Evolutionary conservation across 192 early-diverging fungal species (phyloP).

Genomic region (Backusella westeae): DNA sequence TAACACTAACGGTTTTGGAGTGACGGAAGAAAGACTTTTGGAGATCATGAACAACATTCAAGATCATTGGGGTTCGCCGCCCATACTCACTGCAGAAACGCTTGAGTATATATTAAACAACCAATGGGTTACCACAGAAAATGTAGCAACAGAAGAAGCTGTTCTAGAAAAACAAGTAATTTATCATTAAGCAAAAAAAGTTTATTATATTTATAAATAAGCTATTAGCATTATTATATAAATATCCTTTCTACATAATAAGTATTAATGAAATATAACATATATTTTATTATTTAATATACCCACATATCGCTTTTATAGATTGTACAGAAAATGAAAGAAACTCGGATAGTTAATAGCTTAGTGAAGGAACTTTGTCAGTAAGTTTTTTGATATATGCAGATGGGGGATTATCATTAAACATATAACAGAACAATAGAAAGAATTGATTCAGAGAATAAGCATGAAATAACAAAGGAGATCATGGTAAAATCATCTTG

Average conservation of each 20-base stretch:
- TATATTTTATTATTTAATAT: background rate
- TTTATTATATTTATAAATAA: background rate
- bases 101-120: conserved; percentile 8
- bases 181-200: background rate
- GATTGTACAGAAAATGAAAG: background rate
- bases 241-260: background rate
- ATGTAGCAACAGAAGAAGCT: background rate
- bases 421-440: background rate
- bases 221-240: background rate
- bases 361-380: background rate
- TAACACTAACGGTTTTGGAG: background rate
- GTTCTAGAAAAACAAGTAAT: background rate
- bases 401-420: background rate
- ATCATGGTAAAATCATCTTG: background rate
- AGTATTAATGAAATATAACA: background rate
- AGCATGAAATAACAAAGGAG: background rate
- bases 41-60: conserved; percentile 76
- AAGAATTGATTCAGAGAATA: background rate
- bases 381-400: background rate
- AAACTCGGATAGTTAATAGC: background rate
- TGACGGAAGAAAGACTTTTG: conserved; percentile 25
- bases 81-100: conserved; percentile 14
- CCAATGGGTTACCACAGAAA: conserved; percentile 4
- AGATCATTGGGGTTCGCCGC: conserved; percentile 40
- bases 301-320: background rate